phyloP scores from a whole-genome alignment of 1,139 yeast species.

The Tardiomyces digboiensis region DNA sequence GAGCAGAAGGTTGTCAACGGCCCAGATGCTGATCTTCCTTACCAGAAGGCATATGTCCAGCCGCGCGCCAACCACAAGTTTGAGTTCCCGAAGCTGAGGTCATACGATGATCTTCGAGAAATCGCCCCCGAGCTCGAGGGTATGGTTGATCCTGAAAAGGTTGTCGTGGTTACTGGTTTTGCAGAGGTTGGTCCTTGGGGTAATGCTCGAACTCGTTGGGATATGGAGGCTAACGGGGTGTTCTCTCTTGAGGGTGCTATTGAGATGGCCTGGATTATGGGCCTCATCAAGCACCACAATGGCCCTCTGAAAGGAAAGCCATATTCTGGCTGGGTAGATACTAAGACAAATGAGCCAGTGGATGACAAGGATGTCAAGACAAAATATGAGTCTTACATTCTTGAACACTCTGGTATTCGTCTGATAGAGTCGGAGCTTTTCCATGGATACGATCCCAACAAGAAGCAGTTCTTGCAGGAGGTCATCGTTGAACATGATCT shows the following conservation, averaged over 20 bases:
- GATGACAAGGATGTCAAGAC: slow-evolving; percentile 90
- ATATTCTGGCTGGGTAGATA: slow-evolving; percentile 96
- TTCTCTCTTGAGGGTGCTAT: slow-evolving; percentile 98
- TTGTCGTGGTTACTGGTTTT: slow-evolving; percentile 93
- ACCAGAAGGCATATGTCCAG: slow-evolving; percentile 61
- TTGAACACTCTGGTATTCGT: slow-evolving; percentile 95
- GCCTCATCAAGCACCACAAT: slow-evolving; percentile 86
- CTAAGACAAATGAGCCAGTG: slow-evolving; percentile 86
- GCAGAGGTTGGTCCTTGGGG: slow-evolving; percentile 99
- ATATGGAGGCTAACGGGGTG: slow-evolving; percentile 93
- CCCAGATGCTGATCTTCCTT: slow-evolving; percentile 80
- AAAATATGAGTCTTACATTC: slow-evolving; percentile 80
- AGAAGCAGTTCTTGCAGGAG: slow-evolving; percentile 90
- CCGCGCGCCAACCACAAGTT: slow-evolving; percentile 96
- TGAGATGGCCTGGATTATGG: slow-evolving; percentile 99
- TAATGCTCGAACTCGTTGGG: slow-evolving; percentile 98
- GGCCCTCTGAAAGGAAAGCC: slow-evolving; percentile 85
- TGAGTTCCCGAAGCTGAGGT: slow-evolving; percentile 81
- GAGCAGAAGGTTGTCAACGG: slow-evolving; percentile 94
- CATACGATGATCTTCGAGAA: slow-evolving; percentile 63
- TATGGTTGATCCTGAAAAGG: slow-evolving; percentile 82
- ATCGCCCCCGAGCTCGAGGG: slow-evolving; percentile 72
- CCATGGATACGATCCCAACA: slow-evolving; percentile 87
- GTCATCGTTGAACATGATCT: slow-evolving; percentile 92
- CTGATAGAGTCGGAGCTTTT: slow-evolving; percentile 93